Evolutionary conservation across 2,329 filamentous ascomycete genomes (phyloP), one percentile per base, ranked within the genome.

Genomic region (Falciphora oryzae): DNA sequence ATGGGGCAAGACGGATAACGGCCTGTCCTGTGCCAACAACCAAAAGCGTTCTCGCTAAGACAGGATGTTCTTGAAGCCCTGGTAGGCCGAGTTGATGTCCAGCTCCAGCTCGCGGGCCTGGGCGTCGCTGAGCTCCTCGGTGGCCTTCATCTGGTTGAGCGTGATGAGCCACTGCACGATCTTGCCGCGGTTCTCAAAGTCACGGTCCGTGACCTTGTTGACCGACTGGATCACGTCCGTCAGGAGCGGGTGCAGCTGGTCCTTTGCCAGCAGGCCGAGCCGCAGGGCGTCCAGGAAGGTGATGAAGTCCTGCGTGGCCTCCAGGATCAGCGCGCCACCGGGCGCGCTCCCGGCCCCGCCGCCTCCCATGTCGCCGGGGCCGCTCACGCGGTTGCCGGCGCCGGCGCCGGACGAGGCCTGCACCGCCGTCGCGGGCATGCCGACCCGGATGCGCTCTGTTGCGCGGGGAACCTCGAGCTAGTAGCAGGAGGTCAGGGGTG

Each of bases 131-230:
- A 99, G 77, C 75, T 97, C 93, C 72, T 98, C 93, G 1, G 92
- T 93, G 11, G 93, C 95, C 73, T 92, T 92, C 95, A 99, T 98
- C 78, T 97, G 93, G 74, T 99, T 99, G 68, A 99, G 81, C 8
- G 92, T 90, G 71, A 99, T 99, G 69, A 99, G 83, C 95, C 95
- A 99, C 75, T 97, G 93, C 65, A 99, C 93, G 71, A 99, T 98
- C 83, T 98, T 98, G 71, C 91, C 93, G 69, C 96, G 89, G 73
- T 89, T 93, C 70, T 98, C 93, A 74, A 99, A 99, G 72, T 98
- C 94, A 67, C 89, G 86, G 74, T 96, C 93, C 3, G 94, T 97
- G 68, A 99, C 95, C 73, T 96, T 95, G 78, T 98, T 98, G 68
- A 97, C 94, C 3, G 92, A 93, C 73, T 97, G 94, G 67, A 99